Conservation (phyloP, 2,329 filamentous ascomycete genomes). For the Trichoderma afroharzianum region DNA sequence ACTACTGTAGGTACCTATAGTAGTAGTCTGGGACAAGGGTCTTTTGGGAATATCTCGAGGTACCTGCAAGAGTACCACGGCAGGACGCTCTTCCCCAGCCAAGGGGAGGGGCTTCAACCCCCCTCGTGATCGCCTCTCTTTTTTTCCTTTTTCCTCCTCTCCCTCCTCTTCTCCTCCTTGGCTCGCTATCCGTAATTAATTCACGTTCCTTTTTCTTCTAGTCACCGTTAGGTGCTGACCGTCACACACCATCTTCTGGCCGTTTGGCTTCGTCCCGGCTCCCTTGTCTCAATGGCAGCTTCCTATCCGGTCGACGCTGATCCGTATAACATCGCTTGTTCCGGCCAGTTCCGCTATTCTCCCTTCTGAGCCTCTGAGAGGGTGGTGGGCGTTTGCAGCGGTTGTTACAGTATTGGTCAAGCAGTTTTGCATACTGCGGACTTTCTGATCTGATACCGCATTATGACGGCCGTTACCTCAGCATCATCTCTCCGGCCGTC, state of each 20-base stretch:
- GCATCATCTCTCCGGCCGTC: neutral
- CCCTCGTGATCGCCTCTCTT: conserved; percentile 14
- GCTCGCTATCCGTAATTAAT: conserved; percentile 1
- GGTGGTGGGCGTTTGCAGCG: neutral
- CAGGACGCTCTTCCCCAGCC: neutral
- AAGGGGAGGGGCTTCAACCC: neutral
- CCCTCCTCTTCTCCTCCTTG: neutral
- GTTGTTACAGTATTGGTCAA: neutral
- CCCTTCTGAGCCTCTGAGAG: neutral
- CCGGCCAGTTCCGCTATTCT: neutral
- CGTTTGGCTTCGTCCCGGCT: neutral
- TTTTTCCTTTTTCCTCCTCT: neutral
- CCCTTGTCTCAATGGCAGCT: conserved; percentile 9
- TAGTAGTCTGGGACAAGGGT: neutral
- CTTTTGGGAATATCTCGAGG: neutral
- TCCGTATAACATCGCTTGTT: neutral
- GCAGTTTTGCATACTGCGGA: neutral
- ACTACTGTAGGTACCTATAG: too few species aligned
- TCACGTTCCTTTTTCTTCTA: neutral
- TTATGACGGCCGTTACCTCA: neutral
- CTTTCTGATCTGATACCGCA: neutral
- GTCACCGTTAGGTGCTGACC: neutral
- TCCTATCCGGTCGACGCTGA: conserved; percentile 10
- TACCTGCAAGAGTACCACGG: neutral
- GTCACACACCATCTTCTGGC: conserved; percentile 6